Evolutionary conservation across 2,329 filamentous ascomycete genomes (phyloP), one percentile per base, ranked within the genome.

Genomic region (Knufia petricola): DNA sequence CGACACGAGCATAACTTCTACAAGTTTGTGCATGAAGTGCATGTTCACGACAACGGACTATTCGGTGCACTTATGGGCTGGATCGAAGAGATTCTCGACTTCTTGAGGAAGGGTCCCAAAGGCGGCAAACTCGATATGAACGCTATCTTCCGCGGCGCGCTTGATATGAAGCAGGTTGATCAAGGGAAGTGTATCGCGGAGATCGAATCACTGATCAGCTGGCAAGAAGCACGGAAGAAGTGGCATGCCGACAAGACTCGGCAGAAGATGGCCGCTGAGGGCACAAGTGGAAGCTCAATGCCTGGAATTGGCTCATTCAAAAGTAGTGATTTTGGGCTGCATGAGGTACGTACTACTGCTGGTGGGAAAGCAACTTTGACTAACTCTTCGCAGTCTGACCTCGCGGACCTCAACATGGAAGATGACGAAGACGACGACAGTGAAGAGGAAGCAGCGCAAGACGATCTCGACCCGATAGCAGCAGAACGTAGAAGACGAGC

Each of bases 211-310:
- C 73, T 98, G 43, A 92, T 98, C 58, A 75, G 82, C 41, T 98
- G 92, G 92, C 92, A 98, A 66, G 87, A 89, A 63, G 86, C 87
- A 36, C 76, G 92, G 48, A 96, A 98, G 75, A 90, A 90, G 69
- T 98, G 92, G 92, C 92, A 98, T 64, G 82, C 90, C 52, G 87
- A 94, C 68, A 98, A 98, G 75, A 98, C 92, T 7, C 75, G 89
- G 47, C 92, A 96, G 70, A 98, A 98, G 75, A 96, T 98, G 92
- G 92, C 92, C 0, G 88, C 87, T 1, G 88, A 90, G 60, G 81
- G 81, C 2, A 73, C 68, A 8, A 62, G 63, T 4, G 72, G 73
- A 21, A 66, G 75, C 49, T 66, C 69, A 46, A 74, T 75, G 4
- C 77, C 75, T 7, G 79, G 72, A 20, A 71, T 74, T 55, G 60